Evolutionary conservation across 495 filamentous ascomycete genomes (phyloP), one percentile per base, ranked within the genome.

Genomic region (Aspergillus panamensis): DNA sequence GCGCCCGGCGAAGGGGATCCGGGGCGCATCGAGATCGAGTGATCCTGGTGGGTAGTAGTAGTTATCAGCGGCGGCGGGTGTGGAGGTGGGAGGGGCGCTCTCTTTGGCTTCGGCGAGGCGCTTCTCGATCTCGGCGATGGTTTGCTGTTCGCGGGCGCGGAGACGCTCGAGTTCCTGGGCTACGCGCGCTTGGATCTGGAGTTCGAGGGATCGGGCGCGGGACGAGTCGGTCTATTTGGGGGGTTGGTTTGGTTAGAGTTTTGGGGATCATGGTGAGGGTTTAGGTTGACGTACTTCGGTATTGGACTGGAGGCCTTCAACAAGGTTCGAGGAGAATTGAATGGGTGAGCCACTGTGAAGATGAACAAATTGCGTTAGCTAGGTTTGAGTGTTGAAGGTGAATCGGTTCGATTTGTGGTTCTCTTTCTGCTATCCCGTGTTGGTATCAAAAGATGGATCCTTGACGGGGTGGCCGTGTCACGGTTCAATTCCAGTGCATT

Each of bases 111-210:
- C 71, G 16, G 75, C 66, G 19, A 84, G 79, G 51, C 82, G 73
- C 71, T 84, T 88, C 51, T 82, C 76, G 65, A 77, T 75, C 60
- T 78, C 68, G 66, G 76, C 68, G 55, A 84, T 77, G 58, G 82
- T 80, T 59, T 80, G 69, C 51, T 81, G 77, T 64, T 86, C 80
- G 55, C 88, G 82, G 29, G 84, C 79, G 62, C 79, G 80, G 53
- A 96, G 84, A 50, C 85, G 85, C 62, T 87, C 80, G 49, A 98
- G 87, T 73, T 97, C 95, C 61, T 84, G 75, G 64, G 85, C 81
- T 59, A 97, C 91, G 74, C 95, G 95, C 62, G 80, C 74, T 77
- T 97, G 91, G 68, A 97, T 88, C 61, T 90, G 85, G 58, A 95
- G 85, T 73, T 98, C 94, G 69, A 91, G 74, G 73, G 84, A 73